phyloP scores from a whole-genome alignment of 768 basidiomycete genomes.

The Rhizopogon roseolus region DNA sequence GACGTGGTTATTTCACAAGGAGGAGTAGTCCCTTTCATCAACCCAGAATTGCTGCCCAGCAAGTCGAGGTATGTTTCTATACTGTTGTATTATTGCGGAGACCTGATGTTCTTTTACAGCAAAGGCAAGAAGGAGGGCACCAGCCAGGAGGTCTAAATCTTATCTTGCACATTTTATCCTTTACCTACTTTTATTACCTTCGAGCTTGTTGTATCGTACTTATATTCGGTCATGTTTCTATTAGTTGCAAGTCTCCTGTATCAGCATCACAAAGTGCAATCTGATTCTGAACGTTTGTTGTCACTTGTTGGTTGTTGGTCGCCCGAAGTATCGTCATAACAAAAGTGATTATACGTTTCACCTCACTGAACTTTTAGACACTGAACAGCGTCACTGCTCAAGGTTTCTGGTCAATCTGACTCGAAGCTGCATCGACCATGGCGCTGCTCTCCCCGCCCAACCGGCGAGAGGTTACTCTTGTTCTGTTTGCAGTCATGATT shows the following conservation, averaged over 20 bases:
- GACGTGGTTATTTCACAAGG: slow-evolving; percentile 88
- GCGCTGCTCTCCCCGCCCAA: slow-evolving; percentile 64
- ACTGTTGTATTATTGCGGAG: neutral
- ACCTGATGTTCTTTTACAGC: slow-evolving; percentile 14
- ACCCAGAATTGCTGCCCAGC: slow-evolving; percentile 35
- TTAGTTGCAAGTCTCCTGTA: neutral
- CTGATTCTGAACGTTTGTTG: neutral
- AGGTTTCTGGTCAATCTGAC: neutral
- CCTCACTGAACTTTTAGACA: no score
- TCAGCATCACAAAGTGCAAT: no score
- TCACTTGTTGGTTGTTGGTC: neutral
- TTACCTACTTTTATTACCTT: slow-evolving; percentile 23
- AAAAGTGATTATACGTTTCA: no score
- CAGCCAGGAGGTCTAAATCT: slow-evolving; percentile 26
- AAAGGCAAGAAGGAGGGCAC: slow-evolving; percentile 30
- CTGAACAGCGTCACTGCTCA: neutral
- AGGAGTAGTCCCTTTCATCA: slow-evolving; percentile 74
- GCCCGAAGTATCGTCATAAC: neutral
- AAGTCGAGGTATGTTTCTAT: slow-evolving; percentile 20
- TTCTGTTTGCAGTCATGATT: slow-evolving; percentile 58
- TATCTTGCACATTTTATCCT: slow-evolving; percentile 12
- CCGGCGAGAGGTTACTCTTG: slow-evolving; percentile 66
- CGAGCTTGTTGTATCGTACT: slow-evolving; percentile 23
- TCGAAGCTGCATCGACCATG: slow-evolving; percentile 29
- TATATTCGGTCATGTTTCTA: slow-evolving; percentile 6